Percentiles rank a stretch among this genome's conserved stretches.
These are phyloP conservation scores for Helianthus tuberosus DNA, from an alignment of 129 eudicot genomes.

Conservation along the genomic window DNA sequence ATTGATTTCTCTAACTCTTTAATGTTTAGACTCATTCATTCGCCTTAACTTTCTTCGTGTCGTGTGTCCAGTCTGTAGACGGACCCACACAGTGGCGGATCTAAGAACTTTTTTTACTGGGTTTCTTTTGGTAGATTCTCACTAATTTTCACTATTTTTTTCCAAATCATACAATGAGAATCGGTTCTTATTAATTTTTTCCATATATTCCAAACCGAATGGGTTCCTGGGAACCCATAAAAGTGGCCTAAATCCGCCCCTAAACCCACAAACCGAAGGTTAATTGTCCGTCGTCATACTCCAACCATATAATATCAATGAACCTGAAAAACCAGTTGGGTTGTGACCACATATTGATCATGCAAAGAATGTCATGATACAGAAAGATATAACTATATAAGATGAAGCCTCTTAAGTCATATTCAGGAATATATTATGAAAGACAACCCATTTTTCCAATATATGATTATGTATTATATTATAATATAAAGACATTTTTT, in stretches of 20 bases:
- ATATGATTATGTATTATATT: neutral
- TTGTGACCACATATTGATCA: conserved; percentile 13
- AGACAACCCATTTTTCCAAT: neutral
- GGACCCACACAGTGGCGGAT: too few species aligned
- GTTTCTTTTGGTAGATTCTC: too few species aligned
- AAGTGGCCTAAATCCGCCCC: too few species aligned
- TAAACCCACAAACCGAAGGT: conserved; percentile 16
- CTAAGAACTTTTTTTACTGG: too few species aligned
- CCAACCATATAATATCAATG: neutral
- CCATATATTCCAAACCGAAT: too few species aligned
- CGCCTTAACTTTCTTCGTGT: neutral
- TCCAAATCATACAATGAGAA: too few species aligned
- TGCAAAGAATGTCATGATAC: conserved; percentile 23
- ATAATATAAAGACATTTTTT: neutral
- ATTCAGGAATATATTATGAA: conserved; percentile 10
- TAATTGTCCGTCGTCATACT: neutral
- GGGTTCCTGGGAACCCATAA: too few species aligned
- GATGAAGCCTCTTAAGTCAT: conserved; percentile 26
- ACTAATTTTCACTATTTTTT: too few species aligned
- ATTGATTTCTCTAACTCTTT: neutral
- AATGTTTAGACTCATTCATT: neutral
- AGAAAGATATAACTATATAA: conserved; percentile 25
- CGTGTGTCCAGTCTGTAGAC: neutral
- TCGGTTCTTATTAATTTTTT: too few species aligned
- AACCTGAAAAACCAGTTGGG: neutral